phyloP scores from a whole-genome alignment of 495 filamentous ascomycete genomes.

The Hypoxylon cercidicola region DNA sequence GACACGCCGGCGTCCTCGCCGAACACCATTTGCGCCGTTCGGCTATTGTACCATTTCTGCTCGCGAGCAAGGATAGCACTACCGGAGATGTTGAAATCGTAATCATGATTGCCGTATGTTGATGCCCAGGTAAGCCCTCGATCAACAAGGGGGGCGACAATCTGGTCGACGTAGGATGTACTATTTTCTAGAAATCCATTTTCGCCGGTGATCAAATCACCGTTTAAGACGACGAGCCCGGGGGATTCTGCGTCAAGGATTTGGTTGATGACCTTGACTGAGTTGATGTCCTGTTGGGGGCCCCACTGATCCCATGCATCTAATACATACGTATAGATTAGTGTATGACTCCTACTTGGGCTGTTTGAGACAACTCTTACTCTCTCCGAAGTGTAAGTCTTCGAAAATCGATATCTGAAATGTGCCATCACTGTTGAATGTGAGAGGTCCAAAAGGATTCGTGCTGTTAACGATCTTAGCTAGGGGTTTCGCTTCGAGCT shows the following conservation, averaged over 20 bases:
- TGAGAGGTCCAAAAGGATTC: conserved; percentile 45
- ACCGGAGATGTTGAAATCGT: conserved; percentile 67
- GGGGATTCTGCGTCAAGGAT: conserved; percentile 66
- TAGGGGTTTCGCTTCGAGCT: conserved; percentile 27
- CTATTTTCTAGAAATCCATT: conserved; percentile 68
- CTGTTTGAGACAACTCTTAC: conserved; percentile 42
- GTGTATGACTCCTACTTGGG: background rate
- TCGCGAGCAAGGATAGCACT: conserved; percentile 65
- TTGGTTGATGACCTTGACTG: conserved; percentile 66
- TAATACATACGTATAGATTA: conserved; percentile 35
- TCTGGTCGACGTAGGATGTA: conserved; percentile 67
- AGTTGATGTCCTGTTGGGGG: conserved; percentile 67
- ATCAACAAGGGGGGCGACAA: conserved; percentile 66
- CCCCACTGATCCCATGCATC: conserved; percentile 66
- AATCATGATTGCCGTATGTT: conserved; percentile 82
- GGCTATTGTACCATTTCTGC: conserved; percentile 60
- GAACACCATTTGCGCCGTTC: conserved; percentile 61
- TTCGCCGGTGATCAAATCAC: conserved; percentile 79
- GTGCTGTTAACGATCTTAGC: conserved; percentile 27
- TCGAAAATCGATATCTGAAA: conserved; percentile 69
- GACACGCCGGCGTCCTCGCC: conserved; percentile 65
- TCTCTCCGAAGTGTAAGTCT: conserved; percentile 77
- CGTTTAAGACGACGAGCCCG: conserved; percentile 76
- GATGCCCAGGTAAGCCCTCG: conserved; percentile 69
- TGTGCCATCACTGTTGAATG: conserved; percentile 50